Base-by-base conservation (phyloP, 805 yeast species). In the Sugiyamaella boreocaroliniensis region DNA sequence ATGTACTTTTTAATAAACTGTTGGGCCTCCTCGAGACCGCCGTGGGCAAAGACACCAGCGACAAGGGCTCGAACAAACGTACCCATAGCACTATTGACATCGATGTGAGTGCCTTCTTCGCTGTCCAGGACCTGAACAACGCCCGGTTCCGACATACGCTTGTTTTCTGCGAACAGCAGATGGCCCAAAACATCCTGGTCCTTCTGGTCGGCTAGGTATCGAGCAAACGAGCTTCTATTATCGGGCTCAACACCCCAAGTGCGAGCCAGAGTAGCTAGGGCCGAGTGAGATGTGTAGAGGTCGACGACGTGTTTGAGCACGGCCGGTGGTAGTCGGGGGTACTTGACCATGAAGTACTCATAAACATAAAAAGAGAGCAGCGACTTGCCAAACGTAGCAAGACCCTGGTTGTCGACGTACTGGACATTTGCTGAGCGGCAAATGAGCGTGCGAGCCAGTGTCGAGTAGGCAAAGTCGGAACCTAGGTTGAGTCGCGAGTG, bases 201-300 rank as follows among this genome's bases (percentile, higher is more conserved):
- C 15, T 86, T 80, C 66, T 85, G 95, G 51, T 84, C 79, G 32
- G 83, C 75, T 59, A 89, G 71, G 61, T 77, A 80, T 61, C 88
- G 80, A 47, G 83, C 82, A 54, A 89, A 68, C 45, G 82, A 75
- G 18, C 87, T 71, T 5, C 81, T 71, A 7, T 71, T 69, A 65
- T 90, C 97, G 15, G 78, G 75, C 69, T 89, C 90, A 47, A 93
- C 82, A 71, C 99, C 99, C 97, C 97, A 93, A 18, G 66, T 54
- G 62, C 76, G 77, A 37, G 89, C 97, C 22, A 89, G 72, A 48
- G 77, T 78, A 40, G 80, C 72, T 53, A 93, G 73, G 0, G 89
- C 77, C 14, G 75, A 77, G 37, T 80, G 78, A 2, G 92, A 86
- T 64, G 86, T 77, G 65, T 82, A 86, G 0, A 93, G 78, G 59